Percentiles rank a stretch among this genome's conserved stretches.
Evolutionary conservation across 306 rosid species (phyloP).

Genomic region (Ammopiptanthus mongolicus): DNA sequence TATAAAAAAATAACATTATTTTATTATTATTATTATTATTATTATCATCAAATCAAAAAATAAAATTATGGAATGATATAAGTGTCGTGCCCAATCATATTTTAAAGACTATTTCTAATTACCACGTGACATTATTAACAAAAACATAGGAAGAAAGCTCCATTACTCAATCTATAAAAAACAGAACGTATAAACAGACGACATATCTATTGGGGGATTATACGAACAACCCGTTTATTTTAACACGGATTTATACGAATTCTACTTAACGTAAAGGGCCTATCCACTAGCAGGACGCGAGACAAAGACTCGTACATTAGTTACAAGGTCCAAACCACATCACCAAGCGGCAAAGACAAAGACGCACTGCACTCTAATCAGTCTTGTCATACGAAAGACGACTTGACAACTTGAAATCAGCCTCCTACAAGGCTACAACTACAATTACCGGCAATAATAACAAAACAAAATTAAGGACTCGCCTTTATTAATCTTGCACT

Average conservation of each 20-base stretch:
- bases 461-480: constrained; percentile 35
- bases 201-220: not conserved
- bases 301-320: constrained; percentile 15
- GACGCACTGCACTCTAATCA: constrained; percentile 26
- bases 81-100: not conserved
- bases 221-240: not conserved
- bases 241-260: not conserved
- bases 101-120: not conserved
- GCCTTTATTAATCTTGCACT: constrained; percentile 40
- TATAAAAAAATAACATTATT: no score
- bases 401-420: constrained; percentile 21
- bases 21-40: no score
- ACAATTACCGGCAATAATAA: constrained; percentile 16
- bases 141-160: not conserved
- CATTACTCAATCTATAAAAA: not conserved
- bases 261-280: not conserved
- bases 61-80: not conserved
- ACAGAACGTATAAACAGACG: not conserved
- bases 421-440: constrained; percentile 29
- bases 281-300: not conserved
- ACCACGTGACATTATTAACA: not conserved
- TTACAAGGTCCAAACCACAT: constrained; percentile 34
- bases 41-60: no score
- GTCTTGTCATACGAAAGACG: constrained; percentile 26
- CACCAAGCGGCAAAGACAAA: constrained; percentile 15